These are phyloP conservation scores for Platanthera guangdongensis DNA, from an alignment of 106 monocot genomes.

Conservation along the genomic window DNA sequence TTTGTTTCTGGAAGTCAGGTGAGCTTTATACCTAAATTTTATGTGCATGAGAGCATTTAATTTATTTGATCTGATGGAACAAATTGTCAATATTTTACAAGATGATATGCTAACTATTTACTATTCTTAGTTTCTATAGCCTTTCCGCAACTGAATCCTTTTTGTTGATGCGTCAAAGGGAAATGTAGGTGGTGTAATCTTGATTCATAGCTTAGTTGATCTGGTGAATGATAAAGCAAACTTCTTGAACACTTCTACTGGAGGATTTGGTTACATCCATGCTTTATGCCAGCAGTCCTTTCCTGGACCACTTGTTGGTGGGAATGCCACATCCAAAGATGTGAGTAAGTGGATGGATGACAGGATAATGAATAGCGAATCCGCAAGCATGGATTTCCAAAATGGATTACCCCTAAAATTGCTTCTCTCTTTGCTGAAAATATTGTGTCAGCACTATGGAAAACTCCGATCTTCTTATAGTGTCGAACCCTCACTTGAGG, in stretches of 20 bases:
- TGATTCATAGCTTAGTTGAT: constrained; percentile 62
- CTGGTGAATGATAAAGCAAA: constrained; percentile 38
- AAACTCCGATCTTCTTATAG: constrained; percentile 92
- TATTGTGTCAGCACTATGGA: constrained; percentile 79
- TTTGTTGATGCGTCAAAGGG: constrained; percentile 32
- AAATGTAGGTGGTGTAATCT: constrained; percentile 26
- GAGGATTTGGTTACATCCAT: constrained; percentile 41
- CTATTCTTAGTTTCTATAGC: constrained; percentile 2
- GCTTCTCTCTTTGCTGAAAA: constrained; percentile 78
- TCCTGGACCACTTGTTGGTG: constrained; percentile 95
- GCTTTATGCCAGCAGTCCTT: constrained; percentile 66
- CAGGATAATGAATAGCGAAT: constrained; percentile 44
- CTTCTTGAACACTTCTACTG: constrained; percentile 6
- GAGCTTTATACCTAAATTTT: neutral
- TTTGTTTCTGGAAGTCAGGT: constrained; percentile 61
- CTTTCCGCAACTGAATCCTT: constrained; percentile 4
- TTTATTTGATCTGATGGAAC: neutral
- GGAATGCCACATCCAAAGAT: constrained; percentile 74
- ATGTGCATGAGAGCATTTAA: neutral
- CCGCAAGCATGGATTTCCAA: constrained; percentile 35
- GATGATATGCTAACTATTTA: neutral
- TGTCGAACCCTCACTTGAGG: constrained; percentile 49
- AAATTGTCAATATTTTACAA: neutral
- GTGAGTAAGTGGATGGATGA: constrained; percentile 95
- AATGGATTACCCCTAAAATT: constrained; percentile 57